Conservation (phyloP, 768 basidiomycete species). For the Mycena indigotica region DNA sequence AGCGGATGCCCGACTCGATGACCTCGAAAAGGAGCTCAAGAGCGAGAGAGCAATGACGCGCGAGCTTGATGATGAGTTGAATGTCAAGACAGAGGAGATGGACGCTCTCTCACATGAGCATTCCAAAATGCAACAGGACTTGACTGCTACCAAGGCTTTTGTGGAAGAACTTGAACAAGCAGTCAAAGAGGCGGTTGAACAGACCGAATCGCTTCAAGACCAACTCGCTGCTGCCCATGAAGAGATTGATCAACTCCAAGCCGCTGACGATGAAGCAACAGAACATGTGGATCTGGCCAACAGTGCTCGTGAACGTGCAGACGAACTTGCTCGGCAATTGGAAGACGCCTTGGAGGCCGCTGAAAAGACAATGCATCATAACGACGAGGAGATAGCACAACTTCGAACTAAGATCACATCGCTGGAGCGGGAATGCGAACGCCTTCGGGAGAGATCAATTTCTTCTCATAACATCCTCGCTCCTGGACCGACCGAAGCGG, state of each 20-base stretch:
- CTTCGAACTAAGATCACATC: constrained; percentile 53
- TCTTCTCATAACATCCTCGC: constrained; percentile 29
- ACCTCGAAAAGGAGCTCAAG: constrained; percentile 58
- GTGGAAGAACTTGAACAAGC: constrained; percentile 63
- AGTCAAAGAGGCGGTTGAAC: constrained; percentile 52
- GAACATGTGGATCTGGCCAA: constrained; percentile 55
- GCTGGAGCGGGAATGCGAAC: constrained; percentile 62
- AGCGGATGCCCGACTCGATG: constrained; percentile 53
- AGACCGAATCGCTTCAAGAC: constrained; percentile 57
- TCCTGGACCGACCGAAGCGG: constrained; percentile 48
- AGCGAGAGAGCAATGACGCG: constrained; percentile 51
- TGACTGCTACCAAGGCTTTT: constrained; percentile 52
- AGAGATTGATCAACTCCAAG: constrained; percentile 44
- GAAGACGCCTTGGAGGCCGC: constrained; percentile 76
- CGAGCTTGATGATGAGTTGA: constrained; percentile 49
- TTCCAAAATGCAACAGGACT: constrained; percentile 45
- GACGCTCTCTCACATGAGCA: constrained; percentile 36
- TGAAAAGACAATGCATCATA: constrained; percentile 67
- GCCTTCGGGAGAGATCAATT: constrained; percentile 33
- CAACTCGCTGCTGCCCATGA: constrained; percentile 52
- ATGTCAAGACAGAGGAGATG: constrained; percentile 40
- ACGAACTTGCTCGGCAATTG: constrained; percentile 64
- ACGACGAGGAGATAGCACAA: constrained; percentile 54
- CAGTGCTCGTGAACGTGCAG: constrained; percentile 52
- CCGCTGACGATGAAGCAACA: constrained; percentile 49